These are phyloP conservation scores for Epichloe bromicola DNA, from an alignment of 2,329 filamentous ascomycete genomes.

Conservation along the genomic window DNA sequence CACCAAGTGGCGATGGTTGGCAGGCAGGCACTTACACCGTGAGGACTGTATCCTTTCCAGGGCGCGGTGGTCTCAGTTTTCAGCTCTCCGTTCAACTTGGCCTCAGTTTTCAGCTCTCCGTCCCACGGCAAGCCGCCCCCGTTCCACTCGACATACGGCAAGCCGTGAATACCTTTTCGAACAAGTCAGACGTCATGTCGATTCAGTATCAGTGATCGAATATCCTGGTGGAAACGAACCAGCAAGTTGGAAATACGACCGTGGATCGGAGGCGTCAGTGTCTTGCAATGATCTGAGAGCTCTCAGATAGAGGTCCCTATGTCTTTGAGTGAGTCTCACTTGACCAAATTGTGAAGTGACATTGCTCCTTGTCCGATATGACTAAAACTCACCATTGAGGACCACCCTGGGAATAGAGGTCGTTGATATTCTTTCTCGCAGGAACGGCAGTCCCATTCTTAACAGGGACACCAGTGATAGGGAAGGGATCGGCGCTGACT, in stretches of 20 bases:
- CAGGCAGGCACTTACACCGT: constrained; percentile 24
- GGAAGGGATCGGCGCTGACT: constrained; percentile 14
- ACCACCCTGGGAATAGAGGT: constrained; percentile 27
- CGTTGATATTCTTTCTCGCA: constrained; percentile 33
- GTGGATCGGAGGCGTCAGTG: constrained; percentile 24
- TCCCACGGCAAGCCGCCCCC: constrained; percentile 10
- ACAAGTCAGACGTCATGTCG: constrained; percentile 2
- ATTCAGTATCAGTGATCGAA: background rate
- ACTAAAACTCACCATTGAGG: constrained; percentile 27
- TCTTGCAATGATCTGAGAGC: constrained; percentile 31
- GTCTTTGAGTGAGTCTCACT: background rate
- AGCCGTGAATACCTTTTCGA: constrained; percentile 25
- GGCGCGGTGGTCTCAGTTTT: constrained; percentile 9
- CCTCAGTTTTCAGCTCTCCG: constrained; percentile 9
- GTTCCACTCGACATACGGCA: constrained; percentile 30
- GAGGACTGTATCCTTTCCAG: constrained; percentile 32
- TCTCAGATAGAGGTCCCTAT: constrained; percentile 37
- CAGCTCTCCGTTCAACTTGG: constrained; percentile 14
- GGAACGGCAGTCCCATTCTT: constrained; percentile 28
- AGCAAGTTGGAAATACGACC: constrained; percentile 37
- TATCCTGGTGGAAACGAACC: constrained; percentile 20
- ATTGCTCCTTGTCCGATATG: background rate
- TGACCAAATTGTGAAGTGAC: background rate
- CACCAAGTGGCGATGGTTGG: no score
- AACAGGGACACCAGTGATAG: constrained; percentile 27